phyloP scores from a whole-genome alignment of 2,329 filamentous ascomycete genomes.

The Colletotrichum lindemuthianum region DNA sequence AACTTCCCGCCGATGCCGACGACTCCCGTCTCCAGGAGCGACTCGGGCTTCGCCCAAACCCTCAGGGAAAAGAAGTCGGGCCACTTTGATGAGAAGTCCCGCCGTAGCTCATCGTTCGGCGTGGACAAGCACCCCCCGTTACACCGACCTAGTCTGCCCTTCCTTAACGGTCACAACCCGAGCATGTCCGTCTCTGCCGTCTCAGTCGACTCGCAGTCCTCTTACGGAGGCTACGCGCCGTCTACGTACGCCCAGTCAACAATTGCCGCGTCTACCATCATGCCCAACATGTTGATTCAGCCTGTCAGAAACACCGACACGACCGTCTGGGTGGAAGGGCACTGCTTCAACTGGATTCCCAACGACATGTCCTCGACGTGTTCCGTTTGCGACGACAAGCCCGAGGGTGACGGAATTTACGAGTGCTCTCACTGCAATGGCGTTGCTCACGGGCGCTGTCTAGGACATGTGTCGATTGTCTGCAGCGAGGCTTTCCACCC shows the following conservation, averaged over 20 bases:
- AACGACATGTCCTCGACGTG: constrained; percentile 71
- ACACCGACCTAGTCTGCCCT: constrained; percentile 77
- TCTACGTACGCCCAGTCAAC: constrained; percentile 90
- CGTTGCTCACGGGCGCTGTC: constrained; percentile 67
- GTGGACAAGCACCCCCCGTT: constrained; percentile 76
- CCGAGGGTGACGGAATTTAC: constrained; percentile 78
- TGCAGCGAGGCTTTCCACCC: constrained; percentile 70
- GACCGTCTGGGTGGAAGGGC: constrained; percentile 85
- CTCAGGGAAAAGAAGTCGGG: constrained; percentile 94
- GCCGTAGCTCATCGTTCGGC: constrained; percentile 93
- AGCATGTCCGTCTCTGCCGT: constrained; percentile 69
- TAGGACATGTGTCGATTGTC: constrained; percentile 71
- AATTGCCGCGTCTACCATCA: constrained; percentile 83
- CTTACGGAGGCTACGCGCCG: constrained; percentile 80
- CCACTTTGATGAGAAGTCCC: constrained; percentile 84
- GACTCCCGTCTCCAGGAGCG: constrained; percentile 86
- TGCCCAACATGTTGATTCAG: constrained; percentile 85
- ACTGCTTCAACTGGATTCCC: constrained; percentile 76
- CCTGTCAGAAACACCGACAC: constrained; percentile 82
- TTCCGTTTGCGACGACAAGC: constrained; percentile 79
- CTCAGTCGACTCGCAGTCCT: constrained; percentile 74
- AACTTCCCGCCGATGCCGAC: constrained; percentile 80
- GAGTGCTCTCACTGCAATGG: constrained; percentile 74
- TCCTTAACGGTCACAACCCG: constrained; percentile 72
- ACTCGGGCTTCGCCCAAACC: constrained; percentile 90